Conservation (phyloP, 495 filamentous ascomycete genomes). For the Penicillium taxi region DNA sequence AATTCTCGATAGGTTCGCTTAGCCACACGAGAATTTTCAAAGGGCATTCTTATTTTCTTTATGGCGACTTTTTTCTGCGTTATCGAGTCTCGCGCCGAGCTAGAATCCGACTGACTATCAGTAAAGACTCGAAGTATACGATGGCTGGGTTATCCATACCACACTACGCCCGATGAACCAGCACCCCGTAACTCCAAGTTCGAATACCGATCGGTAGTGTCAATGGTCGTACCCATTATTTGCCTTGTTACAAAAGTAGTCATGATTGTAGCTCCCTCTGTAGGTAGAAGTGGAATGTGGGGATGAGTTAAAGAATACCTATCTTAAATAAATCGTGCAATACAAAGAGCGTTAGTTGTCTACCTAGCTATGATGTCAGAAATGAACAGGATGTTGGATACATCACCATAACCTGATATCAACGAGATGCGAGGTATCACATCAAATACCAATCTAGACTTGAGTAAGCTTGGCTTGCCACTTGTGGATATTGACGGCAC, state of each 20-base stretch:
- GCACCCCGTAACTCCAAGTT: not conserved
- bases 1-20: constrained; percentile 88
- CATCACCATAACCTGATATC: no score
- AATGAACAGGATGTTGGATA: no score
- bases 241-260: not conserved
- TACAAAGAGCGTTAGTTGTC: no score
- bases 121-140: not conserved
- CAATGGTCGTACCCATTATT: constrained; percentile 3
- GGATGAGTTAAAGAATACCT: no score
- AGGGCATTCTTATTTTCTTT: constrained; percentile 97
- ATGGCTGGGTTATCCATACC: constrained; percentile 3
- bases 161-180: not conserved
- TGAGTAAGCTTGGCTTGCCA: no score
- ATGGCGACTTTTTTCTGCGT: constrained; percentile 69
- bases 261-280: constrained; percentile 1
- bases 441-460: no score
- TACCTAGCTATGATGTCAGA: no score
- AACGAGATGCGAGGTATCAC: no score
- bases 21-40: constrained; percentile 79
- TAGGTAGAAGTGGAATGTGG: no score
- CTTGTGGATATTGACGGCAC: no score
- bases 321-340: no score
- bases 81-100: constrained; percentile 5
- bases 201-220: constrained; percentile 3
- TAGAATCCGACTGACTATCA: constrained; percentile 2